Evolutionary conservation across 768 basidiomycete species (phyloP).

Genomic region (Cystofilobasidium ferigula): DNA sequence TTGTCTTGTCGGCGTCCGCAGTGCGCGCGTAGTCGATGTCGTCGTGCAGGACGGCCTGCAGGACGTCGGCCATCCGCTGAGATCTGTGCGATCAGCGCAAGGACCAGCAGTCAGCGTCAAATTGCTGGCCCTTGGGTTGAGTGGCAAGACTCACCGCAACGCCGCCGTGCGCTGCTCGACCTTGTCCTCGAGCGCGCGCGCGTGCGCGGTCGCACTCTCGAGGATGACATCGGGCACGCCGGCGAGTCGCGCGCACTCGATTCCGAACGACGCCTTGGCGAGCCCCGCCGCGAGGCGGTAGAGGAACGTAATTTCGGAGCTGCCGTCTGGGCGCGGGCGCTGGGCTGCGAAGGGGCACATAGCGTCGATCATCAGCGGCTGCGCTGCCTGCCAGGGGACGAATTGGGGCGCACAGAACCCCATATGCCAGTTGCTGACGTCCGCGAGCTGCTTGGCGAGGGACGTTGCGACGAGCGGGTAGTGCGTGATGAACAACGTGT

Average conservation of each 20-base stretch:
- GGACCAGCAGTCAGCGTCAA: background rate
- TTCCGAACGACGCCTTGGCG: conserved; percentile 71
- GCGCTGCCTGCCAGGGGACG: background rate
- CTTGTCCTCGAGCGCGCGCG: background rate
- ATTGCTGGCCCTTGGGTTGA: too few species aligned
- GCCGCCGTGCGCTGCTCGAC: background rate
- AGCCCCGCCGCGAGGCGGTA: conserved; percentile 60
- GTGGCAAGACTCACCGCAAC: background rate
- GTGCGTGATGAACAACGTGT: conserved; percentile 28
- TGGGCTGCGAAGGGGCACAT: background rate
- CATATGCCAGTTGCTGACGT: conserved; percentile 52
- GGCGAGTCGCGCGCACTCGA: conserved; percentile 83
- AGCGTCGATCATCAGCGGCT: background rate
- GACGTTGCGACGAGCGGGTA: conserved; percentile 6
- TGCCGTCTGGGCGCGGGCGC: conserved; percentile 45
- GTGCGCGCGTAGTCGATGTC: too few species aligned
- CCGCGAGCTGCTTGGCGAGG: conserved; percentile 12
- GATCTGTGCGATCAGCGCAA: background rate
- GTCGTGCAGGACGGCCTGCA: background rate
- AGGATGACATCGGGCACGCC: conserved; percentile 65
- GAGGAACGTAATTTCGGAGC: conserved; percentile 71
- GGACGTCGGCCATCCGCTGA: background rate
- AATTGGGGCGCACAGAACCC: conserved; percentile 45
- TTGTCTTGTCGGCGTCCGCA: too few species aligned
- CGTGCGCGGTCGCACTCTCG: conserved; percentile 42